Evolutionary conservation across 2,329 filamentous ascomycete species (phyloP).

Genomic region (Nemania sp.): DNA sequence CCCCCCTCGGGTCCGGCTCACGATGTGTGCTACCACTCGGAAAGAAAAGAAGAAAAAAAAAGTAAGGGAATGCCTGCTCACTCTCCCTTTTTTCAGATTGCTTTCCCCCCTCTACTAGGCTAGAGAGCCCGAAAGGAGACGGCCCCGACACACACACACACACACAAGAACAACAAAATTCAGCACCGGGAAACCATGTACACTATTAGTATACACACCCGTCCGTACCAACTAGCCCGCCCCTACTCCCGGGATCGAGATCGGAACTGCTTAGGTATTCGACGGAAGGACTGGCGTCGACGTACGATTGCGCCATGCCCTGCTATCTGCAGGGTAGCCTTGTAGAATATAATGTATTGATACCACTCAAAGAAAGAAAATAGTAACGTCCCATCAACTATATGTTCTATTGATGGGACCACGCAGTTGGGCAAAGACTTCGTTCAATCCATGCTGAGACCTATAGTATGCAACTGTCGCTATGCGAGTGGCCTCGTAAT

Average conservation of each 20-base stretch:
- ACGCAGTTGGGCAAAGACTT: neutral
- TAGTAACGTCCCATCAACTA: neutral
- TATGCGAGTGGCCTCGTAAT: neutral
- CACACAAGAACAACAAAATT: no score
- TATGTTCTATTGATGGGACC: neutral
- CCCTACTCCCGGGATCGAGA: constrained; percentile 1
- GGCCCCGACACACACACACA: neutral
- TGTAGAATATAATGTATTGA: constrained; percentile 39
- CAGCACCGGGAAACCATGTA: constrained; percentile 20
- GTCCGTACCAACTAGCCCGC: no score
- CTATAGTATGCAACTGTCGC: neutral
- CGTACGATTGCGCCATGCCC: constrained; percentile 1
- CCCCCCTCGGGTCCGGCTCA: neutral
- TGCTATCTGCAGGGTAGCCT: constrained; percentile 8
- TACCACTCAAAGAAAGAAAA: constrained; percentile 27
- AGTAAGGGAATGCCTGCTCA: no score
- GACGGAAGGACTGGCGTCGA: constrained; percentile 23
- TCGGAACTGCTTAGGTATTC: neutral
- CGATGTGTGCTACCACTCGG: neutral
- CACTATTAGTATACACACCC: constrained; percentile 16
- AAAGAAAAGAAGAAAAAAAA: neutral
- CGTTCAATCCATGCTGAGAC: neutral
- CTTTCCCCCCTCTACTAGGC: constrained; percentile 66
- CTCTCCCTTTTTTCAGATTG: constrained; percentile 52
- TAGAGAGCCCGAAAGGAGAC: neutral